A percentile compares a stretch with the other conserved stretches of the same genome.
phyloP scores from a whole-genome alignment of 2,329 filamentous ascomycete species.

The Calonectria pauciramosa region DNA sequence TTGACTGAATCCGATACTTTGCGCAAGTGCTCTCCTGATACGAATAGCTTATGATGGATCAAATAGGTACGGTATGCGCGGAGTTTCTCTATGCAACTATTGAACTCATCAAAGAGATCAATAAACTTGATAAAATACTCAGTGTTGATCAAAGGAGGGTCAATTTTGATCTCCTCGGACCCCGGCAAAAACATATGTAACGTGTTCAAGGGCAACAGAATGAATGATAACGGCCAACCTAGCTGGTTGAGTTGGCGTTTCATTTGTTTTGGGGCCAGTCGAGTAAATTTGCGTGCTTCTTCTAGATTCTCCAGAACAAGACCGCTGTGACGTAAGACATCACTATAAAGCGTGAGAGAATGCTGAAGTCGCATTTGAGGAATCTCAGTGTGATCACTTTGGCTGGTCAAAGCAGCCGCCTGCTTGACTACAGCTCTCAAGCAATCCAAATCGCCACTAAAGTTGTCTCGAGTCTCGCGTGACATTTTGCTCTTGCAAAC shows the following conservation, averaged over 20 bases:
- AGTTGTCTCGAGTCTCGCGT: background rate
- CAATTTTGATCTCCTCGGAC: background rate
- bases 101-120: background rate
- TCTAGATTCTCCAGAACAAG: background rate
- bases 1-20: background rate
- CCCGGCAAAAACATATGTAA: background rate
- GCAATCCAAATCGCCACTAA: background rate
- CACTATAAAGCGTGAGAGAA: background rate
- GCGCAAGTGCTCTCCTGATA: background rate
- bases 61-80: background rate
- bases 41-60: background rate
- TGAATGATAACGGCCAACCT: background rate
- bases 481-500: background rate
- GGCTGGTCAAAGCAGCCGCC: background rate
- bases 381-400: background rate
- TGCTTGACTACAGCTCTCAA: background rate
- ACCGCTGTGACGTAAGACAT: background rate
- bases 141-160: background rate
- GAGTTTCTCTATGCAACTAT: background rate
- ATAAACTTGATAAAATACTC: background rate
- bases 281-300: background rate
- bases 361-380: background rate
- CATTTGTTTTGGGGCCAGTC: background rate
- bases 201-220: background rate
- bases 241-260: background rate